These are phyloP conservation scores for Sugiyamaella boreocaroliniensis DNA, from an alignment of 805 yeast genomes.

Conservation along the genomic window DNA sequence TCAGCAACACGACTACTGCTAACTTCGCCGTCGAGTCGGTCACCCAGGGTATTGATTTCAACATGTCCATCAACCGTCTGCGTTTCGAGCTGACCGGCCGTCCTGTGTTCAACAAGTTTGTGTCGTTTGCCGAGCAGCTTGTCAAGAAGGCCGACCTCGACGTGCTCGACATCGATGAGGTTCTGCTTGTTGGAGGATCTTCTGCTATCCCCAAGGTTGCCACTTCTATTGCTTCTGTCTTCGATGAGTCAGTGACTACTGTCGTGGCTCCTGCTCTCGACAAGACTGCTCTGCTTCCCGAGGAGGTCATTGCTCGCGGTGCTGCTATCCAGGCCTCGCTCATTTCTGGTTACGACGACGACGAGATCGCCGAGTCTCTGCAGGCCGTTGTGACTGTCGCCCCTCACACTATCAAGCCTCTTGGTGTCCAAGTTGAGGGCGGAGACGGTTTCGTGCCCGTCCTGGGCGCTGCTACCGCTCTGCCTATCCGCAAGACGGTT, in stretches of 20 bases:
- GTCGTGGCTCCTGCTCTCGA: constrained; percentile 70
- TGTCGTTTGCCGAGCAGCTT: constrained; percentile 64
- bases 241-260: constrained; percentile 67
- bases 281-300: constrained; percentile 75
- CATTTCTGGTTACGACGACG: constrained; percentile 72
- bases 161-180: constrained; percentile 81
- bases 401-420: constrained; percentile 74
- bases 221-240: constrained; percentile 58
- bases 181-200: constrained; percentile 87
- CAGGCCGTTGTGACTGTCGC: constrained; percentile 83
- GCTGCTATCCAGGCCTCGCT: constrained; percentile 93
- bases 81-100: constrained; percentile 86
- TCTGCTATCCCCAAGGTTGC: constrained; percentile 91
- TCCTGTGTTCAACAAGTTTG: constrained; percentile 67
- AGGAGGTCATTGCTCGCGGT: constrained; percentile 87
- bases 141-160: constrained; percentile 81
- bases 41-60: constrained; percentile 91
- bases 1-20: constrained; percentile 81
- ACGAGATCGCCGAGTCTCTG: constrained; percentile 75
- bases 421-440: constrained; percentile 72
- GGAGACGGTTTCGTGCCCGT: constrained; percentile 63
- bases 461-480: constrained; percentile 76
- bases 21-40: constrained; percentile 91
- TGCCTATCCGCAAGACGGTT: constrained; percentile 77
- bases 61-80: constrained; percentile 86